Evolutionary conservation across 1,284 basidiomycete species (phyloP).

Genomic region (Microstroma glucosiphilum): DNA sequence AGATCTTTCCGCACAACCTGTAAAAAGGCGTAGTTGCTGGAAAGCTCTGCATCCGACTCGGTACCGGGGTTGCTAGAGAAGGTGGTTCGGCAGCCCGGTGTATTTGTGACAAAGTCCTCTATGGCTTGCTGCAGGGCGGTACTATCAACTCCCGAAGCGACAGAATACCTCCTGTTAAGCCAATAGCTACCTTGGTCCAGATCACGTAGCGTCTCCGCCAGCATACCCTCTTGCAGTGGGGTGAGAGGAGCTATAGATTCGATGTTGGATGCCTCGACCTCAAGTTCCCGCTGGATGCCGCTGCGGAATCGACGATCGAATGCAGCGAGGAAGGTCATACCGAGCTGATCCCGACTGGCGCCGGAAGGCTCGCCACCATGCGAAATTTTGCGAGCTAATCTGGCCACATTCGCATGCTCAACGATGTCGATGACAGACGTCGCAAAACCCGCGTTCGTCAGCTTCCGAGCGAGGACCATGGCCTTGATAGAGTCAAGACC

Average conservation of each 20-base stretch:
- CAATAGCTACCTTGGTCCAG: slow-evolving; percentile 26
- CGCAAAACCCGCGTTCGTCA: slow-evolving; percentile 28
- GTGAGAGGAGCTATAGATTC: slow-evolving; percentile 29
- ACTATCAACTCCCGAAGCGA: not conserved
- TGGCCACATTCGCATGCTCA: slow-evolving; percentile 31
- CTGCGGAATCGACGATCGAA: slow-evolving; percentile 21
- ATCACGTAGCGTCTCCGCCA: slow-evolving; percentile 39
- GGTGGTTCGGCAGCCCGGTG: not conserved
- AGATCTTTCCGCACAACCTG: not conserved
- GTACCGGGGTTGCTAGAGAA: not conserved
- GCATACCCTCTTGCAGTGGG: slow-evolving; percentile 42
- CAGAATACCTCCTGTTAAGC: slow-evolving; percentile 24
- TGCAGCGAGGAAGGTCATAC: slow-evolving; percentile 3
- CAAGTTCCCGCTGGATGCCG: slow-evolving; percentile 9
- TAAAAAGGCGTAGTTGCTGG: not conserved
- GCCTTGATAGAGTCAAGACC: slow-evolving; percentile 49
- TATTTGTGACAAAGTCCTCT: no score
- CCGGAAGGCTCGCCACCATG: not conserved
- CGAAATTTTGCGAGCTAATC: slow-evolving; percentile 1
- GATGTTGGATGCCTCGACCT: not conserved
- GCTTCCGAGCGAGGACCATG: slow-evolving; percentile 39
- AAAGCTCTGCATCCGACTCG: no score
- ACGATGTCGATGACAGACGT: slow-evolving; percentile 48
- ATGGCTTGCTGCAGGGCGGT: no score
- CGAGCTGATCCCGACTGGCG: not conserved